Evolutionary conservation across 768 basidiomycete genomes (phyloP), one percentile per base, ranked within the genome.

Genomic region (Chalciporus piperatus): DNA sequence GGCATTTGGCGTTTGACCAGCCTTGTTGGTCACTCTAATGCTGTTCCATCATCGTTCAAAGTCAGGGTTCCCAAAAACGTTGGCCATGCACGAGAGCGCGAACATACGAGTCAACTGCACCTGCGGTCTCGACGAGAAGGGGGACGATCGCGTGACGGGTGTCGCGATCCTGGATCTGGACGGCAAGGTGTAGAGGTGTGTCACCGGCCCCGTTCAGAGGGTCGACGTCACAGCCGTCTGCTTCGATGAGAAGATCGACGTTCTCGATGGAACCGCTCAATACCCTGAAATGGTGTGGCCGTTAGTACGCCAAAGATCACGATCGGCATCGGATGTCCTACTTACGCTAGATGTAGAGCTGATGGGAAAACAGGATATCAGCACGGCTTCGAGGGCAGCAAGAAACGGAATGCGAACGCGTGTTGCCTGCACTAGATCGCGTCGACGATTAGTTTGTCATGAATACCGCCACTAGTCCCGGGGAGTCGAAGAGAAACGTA

Each of bases 331-430:
- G 7, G 17, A 41, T 4, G 47, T 39, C n/a, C 13, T 13, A 64
- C 66, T 22, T 52, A 68, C 66, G 68, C 66, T 37, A 66, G 58
- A 50, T 68, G 66, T 23, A 68, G 68, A 40, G 68, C 66, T 68
- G 51, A 46, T 19, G 27, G 40, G 16, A 41, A 16, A 32, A 7
- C 9, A 7, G 9, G 14, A 35, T 23, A 54, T 66, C 53, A 65
- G 55, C 46, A 28, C 38, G 35, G 41, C 48, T n/a, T 41, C n/a
- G 33, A 39, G 13, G 20, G 30, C 4, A 45, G 35, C 20, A 52
- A 23, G 17, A 50, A 51, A 2, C n/a, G 27, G 22, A 22, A 17
- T 47, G 35, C 68, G 68, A 50, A 68, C 66, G 56, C 39, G 66
- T 68, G 55, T 68, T 68, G 45, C 66, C 64, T 22, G 45, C 45